Conservation (phyloP, 2,329 filamentous ascomycete species). For the Neocucurbitaria cava region DNA sequence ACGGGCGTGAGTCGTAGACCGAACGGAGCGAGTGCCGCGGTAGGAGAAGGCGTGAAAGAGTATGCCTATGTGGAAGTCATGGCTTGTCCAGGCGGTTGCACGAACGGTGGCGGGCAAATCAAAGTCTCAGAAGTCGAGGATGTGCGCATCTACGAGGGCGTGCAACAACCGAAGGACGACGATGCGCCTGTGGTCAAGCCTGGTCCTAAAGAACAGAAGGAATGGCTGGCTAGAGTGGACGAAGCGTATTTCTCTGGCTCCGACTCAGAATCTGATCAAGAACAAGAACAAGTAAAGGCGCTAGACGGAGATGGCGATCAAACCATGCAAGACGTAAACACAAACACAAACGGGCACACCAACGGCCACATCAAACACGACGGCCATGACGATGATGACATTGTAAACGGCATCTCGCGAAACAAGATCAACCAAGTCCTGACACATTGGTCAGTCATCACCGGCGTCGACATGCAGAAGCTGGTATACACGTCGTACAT, state of each 20-base stretch:
- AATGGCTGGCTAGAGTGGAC: conserved; percentile 59
- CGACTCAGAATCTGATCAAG: conserved; percentile 40
- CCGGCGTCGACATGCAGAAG: conserved; percentile 72
- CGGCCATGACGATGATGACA: conserved; percentile 18
- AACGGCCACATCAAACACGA: conserved; percentile 17
- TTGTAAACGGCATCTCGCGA: conserved; percentile 70
- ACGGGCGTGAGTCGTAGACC: conserved; percentile 66
- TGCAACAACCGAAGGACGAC: conserved; percentile 32
- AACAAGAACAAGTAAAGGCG: too few species aligned
- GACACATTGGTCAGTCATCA: conserved; percentile 76
- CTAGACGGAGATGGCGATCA: conserved; percentile 51
- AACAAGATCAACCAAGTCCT: conserved; percentile 72
- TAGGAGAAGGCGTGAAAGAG: conserved; percentile 68
- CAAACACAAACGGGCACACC: conserved; percentile 10
- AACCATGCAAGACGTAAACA: conserved; percentile 27
- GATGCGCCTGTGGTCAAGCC: conserved; percentile 58
- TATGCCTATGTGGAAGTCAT: conserved; percentile 98
- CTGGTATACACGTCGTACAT: conserved; percentile 87
- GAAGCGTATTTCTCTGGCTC: conserved; percentile 88
- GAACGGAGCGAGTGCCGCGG: conserved; percentile 68
- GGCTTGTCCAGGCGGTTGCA: conserved; percentile 98
- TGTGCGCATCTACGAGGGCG: conserved; percentile 42
- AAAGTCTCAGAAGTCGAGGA: conserved; percentile 79
- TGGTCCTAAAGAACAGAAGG: conserved; percentile 81
- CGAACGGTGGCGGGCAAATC: conserved; percentile 95